These are phyloP conservation scores for Aspergillus phoenicis DNA, from an alignment of 2,329 filamentous ascomycete genomes.

Conservation along the genomic window DNA sequence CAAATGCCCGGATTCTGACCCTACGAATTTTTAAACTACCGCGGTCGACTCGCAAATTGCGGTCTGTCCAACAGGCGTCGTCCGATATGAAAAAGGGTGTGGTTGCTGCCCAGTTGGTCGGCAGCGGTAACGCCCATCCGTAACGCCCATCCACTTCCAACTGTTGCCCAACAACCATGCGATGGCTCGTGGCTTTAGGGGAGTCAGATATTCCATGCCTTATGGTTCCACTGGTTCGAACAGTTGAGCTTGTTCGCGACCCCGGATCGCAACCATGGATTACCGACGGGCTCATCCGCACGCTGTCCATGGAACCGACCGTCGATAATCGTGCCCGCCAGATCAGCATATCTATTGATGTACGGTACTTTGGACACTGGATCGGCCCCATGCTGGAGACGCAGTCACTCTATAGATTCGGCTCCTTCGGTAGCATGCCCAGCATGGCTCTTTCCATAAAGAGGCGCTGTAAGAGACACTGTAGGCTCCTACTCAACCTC, in stretches of 20 bases:
- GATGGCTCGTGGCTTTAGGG: neutral
- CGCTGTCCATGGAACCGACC: slow-evolving; percentile 8
- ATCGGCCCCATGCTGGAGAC: neutral
- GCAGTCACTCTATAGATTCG: neutral
- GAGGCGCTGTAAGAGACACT: neutral
- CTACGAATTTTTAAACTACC: slow-evolving; percentile 12
- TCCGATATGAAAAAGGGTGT: slow-evolving; percentile 15
- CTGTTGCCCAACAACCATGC: slow-evolving; percentile 14
- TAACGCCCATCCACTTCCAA: slow-evolving; percentile 35
- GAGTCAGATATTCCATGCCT: slow-evolving; percentile 9
- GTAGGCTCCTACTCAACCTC: neutral
- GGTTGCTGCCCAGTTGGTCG: slow-evolving; percentile 39
- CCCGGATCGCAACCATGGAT: slow-evolving; percentile 3
- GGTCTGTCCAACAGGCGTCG: slow-evolving; percentile 21
- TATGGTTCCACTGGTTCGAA: slow-evolving; percentile 16
- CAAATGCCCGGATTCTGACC: neutral
- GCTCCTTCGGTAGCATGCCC: neutral
- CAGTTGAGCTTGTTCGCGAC: neutral
- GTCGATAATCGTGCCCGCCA: neutral
- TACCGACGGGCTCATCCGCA: slow-evolving; percentile 8
- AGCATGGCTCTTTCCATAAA: neutral
- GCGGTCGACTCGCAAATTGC: slow-evolving; percentile 18
- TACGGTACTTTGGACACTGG: neutral
- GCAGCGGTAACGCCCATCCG: slow-evolving; percentile 38
- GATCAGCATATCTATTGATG: neutral